Base-by-base conservation (phyloP, 495 filamentous ascomycete species). In the Penicillium taxi region DNA sequence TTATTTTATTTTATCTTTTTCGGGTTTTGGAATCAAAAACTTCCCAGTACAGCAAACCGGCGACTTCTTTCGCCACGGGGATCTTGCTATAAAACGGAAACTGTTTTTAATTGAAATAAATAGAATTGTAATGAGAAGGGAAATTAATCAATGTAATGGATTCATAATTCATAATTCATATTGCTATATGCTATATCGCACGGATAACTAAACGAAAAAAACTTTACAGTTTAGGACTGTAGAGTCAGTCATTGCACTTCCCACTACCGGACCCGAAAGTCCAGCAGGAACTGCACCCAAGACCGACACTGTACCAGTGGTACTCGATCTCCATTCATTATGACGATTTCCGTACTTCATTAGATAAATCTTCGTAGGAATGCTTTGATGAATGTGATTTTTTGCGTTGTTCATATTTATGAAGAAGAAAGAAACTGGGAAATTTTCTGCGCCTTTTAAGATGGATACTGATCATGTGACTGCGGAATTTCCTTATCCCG, bases 171-270 rank as follows among this genome's bases (percentile, higher is more conserved):
- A 6, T 25, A 6, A 6, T 25, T 6, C 23, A 11, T 11, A 25
- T 25, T 6, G 6, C 23, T 6, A 25, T 25, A 6, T 25, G 6
- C 23, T 6, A n/a, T n/a, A n/a, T n/a, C n/a, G n/a, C n/a, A n/a
- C n/a, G n/a, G n/a, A n/a, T n/a, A n/a, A n/a, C 32, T 20, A 5
- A 33, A 21, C 8, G 11, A 15, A 18, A 26, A 26, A 3, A 14
- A 19, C 2, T 21, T 21, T 15, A 20, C n/a, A 13, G 12, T 16
- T n/a, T 28, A 18, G 3, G 25, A 47, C 56, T 81, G 76, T 81
- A 65, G 66, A 70, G 63, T 70, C 72, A 72, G 78, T 80, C 77
- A 77, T 78, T 81, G 77, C 75, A 73, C 61, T 73, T 71, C 69
- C 69, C 66, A 52, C 70, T 71, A 80, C 59, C 33, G 53, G 57